phyloP scores from a whole-genome alignment of 176 grass and related monocot genomes.

The Triticum monococcum region DNA sequence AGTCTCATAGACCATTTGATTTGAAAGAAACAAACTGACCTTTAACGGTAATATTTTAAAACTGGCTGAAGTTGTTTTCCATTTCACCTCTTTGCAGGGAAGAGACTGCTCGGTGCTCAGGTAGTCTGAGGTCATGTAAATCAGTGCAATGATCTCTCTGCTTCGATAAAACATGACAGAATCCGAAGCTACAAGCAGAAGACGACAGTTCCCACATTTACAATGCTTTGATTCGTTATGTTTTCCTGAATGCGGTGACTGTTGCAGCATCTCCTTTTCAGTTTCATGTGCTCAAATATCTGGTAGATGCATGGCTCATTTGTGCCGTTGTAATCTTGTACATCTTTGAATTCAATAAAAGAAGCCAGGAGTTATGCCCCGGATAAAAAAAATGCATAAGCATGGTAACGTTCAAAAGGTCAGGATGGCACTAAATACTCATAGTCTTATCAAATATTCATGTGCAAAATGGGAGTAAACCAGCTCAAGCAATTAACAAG shows the following conservation, averaged over 20 bases:
- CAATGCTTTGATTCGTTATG: too few species aligned
- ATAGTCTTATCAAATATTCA: background rate
- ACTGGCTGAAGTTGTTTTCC: background rate
- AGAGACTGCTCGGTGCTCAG: background rate
- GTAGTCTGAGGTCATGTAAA: background rate
- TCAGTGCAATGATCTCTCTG: background rate
- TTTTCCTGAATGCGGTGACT: too few species aligned
- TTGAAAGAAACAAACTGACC: background rate
- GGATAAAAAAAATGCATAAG: background rate
- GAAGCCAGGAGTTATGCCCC: background rate
- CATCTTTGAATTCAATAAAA: background rate
- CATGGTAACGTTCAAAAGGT: background rate
- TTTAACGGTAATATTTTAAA: background rate
- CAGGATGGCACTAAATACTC: background rate
- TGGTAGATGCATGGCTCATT: slow-evolving; percentile 9
- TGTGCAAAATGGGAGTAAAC: slow-evolving; percentile 1
- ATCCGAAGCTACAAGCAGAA: background rate
- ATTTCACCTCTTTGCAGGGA: background rate
- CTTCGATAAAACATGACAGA: background rate
- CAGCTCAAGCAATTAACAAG: background rate
- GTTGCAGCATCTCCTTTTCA: background rate
- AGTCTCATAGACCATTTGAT: background rate
- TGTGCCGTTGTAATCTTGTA: background rate
- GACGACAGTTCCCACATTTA: background rate
- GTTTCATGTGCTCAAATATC: background rate